These are phyloP conservation scores for Elymus sibiricus DNA, from an alignment of 176 grass and related monocot species.

Conservation along the genomic window DNA sequence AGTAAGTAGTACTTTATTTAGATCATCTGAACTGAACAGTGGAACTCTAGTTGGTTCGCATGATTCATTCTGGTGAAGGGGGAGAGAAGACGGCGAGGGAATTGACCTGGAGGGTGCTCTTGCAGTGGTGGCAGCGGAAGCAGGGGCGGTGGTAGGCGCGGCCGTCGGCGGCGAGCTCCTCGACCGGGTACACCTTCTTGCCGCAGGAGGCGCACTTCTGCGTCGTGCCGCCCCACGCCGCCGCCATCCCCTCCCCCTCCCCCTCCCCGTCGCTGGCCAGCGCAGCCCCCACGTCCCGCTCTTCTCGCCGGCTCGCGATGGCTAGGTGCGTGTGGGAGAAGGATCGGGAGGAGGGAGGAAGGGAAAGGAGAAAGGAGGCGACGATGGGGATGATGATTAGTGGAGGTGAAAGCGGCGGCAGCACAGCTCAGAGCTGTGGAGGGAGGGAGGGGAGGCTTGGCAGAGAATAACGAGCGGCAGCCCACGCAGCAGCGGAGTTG, in stretches of 20 bases:
- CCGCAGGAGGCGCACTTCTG: constrained; percentile 96
- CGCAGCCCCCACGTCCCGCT: not conserved
- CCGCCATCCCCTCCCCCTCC: constrained; percentile 39
- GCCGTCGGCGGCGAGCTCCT: constrained; percentile 88
- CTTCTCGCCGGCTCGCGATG: not conserved
- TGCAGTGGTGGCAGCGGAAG: constrained; percentile 98
- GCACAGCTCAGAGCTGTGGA: constrained; percentile 41
- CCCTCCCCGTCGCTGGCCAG: not conserved
- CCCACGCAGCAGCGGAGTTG: constrained; percentile 30
- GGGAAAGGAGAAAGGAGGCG: not conserved
- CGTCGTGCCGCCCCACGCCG: constrained; percentile 80
- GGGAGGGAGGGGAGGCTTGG: not conserved
- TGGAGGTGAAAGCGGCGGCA: constrained; percentile 30
- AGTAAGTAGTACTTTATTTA: no score
- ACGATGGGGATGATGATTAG: constrained; percentile 29
- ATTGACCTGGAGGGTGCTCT: constrained; percentile 78
- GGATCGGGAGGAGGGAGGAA: not conserved
- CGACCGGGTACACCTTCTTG: constrained; percentile 85
- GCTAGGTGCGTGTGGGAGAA: not conserved
- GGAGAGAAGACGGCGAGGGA: not conserved
- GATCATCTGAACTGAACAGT: not conserved
- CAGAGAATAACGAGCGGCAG: constrained; percentile 45
- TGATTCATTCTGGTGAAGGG: not conserved
- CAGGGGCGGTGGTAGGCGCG: constrained; percentile 92
- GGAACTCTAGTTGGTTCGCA: not conserved